phyloP scores from a whole-genome alignment of 176 grass and related monocot species.

The Raddia guianensis region DNA sequence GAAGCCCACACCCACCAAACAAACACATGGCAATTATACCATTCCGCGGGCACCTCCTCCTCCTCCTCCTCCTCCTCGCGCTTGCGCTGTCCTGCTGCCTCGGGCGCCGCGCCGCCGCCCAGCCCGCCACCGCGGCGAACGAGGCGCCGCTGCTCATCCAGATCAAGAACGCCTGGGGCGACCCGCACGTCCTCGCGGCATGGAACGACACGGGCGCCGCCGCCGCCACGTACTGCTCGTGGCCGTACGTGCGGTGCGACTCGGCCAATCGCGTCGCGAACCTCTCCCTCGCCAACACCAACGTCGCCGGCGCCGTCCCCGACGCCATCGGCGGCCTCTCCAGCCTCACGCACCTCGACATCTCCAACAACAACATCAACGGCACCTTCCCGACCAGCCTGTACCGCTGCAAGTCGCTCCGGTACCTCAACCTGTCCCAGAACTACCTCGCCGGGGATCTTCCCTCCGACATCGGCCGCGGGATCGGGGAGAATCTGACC shows the following conservation, averaged over 20 bases:
- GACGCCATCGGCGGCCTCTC: conserved; percentile 53
- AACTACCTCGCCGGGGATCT: conserved; percentile 57
- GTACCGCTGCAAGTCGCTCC: conserved; percentile 49
- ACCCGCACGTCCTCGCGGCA: conserved; percentile 45
- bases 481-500: conserved; percentile 39
- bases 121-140: neutral
- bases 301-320: conserved; percentile 45
- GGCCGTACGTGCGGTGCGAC: conserved; percentile 57
- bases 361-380: conserved; percentile 53
- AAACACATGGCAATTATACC: conserved; percentile 37
- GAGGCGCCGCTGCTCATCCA: conserved; percentile 51
- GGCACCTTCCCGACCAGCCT: conserved; percentile 43
- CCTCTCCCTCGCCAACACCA: conserved; percentile 35
- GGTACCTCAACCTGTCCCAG: conserved; percentile 46
- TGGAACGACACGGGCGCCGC: conserved; percentile 42
- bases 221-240: conserved; percentile 48
- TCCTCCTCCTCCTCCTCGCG: conserved; percentile 30
- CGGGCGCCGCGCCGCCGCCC: conserved; percentile 24
- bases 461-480: conserved; percentile 44
- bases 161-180: conserved; percentile 58
- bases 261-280: conserved; percentile 29
- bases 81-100: conserved; percentile 10
- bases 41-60: neutral
- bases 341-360: conserved; percentile 49
- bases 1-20: neutral